phyloP scores from a whole-genome alignment of 805 yeast species.

The Teunomyces panamensis region DNA sequence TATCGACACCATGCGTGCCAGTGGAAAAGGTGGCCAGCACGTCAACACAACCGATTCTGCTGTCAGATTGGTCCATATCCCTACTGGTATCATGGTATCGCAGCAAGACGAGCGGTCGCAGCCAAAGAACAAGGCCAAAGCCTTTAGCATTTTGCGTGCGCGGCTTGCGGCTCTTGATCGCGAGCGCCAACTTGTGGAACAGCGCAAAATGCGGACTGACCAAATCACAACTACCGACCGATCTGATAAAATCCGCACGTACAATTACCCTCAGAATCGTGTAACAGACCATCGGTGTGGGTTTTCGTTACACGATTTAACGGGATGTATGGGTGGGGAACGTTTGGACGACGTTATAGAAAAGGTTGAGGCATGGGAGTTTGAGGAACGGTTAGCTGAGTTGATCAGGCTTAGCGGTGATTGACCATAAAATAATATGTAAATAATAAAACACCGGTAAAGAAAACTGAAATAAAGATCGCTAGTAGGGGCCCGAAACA shows the following conservation, averaged over 20 bases:
- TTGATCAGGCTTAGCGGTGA: constrained; percentile 11
- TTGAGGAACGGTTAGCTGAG: constrained; percentile 31
- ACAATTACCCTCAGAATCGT: constrained; percentile 88
- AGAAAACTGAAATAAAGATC: no score
- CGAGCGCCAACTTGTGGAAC: constrained; percentile 59
- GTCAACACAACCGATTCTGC: constrained; percentile 98
- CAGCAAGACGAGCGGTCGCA: constrained; percentile 97
- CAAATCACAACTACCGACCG: constrained; percentile 90
- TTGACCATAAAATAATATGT: no score
- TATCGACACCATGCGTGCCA: constrained; percentile 94
- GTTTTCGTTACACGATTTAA: constrained; percentile 68
- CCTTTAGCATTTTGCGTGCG: constrained; percentile 77
- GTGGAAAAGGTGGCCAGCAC: constrained; percentile 98
- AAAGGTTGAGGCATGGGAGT: constrained; percentile 35
- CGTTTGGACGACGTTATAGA: constrained; percentile 35
- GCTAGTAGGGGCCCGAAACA: no score
- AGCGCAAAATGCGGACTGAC: constrained; percentile 63
- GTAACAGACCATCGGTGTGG: constrained; percentile 94
- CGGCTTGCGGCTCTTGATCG: constrained; percentile 80
- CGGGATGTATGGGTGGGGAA: constrained; percentile 38
- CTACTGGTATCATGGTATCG: constrained; percentile 82
- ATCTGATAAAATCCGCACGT: constrained; percentile 90
- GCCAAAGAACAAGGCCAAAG: constrained; percentile 90
- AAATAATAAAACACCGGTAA: no score
- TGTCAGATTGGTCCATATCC: constrained; percentile 86